Base-by-base conservation (phyloP, 768 basidiomycete species). In the Mrakia blollopis region DNA sequence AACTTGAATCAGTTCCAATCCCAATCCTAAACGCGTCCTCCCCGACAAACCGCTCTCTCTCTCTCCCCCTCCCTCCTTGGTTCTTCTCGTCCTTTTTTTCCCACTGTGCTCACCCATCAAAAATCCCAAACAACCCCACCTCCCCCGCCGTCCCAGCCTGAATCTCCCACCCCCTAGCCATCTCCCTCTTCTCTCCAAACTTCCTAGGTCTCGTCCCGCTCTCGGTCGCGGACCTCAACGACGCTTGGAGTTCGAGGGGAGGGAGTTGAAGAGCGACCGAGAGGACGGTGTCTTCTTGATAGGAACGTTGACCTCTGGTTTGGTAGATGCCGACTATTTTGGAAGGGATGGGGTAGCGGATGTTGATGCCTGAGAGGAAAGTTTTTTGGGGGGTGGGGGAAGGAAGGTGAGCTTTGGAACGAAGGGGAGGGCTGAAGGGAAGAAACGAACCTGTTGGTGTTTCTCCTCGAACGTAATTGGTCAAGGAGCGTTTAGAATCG, bases 291-390 rank as follows among this genome's bases (percentile, higher is more conserved):
- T 76, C 75, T 54, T 76, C 75, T 30, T 69, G 75, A 35, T 67
- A 61, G 18, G 75, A 28, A 16, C 75, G 68, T 28, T 52, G 57
- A 10, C 75, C 75, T 14, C 75, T 69, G 21, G 75, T 52, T 28
- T 76, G 75, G 57, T 76, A 60, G 35, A 63, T 35, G 57, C 75
- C 75, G 44, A 76, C 37, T 18, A 76, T 30, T 54, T 76, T 60
- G 10, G 52, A 62, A 9, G 62, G 61, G 28, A 71, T 47, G 18
- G 72, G 50, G 32, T 72, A 72, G 30, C 60, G 52, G 52, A 72
- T 37, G 25, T 50, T 50, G 52, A 57, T 32, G 13, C 72, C 72
- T 72, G 72, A 25, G 35, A 18, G 50, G 35, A 37, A 41, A 35
- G 7, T 37, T 50, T 8, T 21, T 18, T 37, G 23, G 50, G 6